These are phyloP conservation scores for Ambrosiella cleistominuta DNA, from an alignment of 2,329 filamentous ascomycete species.

Conservation along the genomic window DNA sequence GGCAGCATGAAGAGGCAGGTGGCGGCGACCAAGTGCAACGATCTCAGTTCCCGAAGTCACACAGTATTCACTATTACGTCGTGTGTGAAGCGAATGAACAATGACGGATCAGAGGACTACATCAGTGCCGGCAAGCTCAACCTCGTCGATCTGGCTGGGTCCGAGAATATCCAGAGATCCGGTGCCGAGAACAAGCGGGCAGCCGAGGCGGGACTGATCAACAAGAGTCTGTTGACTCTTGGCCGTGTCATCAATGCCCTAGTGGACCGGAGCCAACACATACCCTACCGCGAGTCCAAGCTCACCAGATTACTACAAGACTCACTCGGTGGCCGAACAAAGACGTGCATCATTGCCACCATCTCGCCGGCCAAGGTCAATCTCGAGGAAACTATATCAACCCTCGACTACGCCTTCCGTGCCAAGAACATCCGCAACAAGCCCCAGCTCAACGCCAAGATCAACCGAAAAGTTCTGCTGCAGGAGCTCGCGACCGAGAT, in stretches of 20 bases:
- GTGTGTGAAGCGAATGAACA: slow-evolving; percentile 64
- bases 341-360: slow-evolving; percentile 97
- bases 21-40: slow-evolving; percentile 99
- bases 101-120: slow-evolving; percentile 76
- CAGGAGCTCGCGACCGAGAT: slow-evolving; percentile 85
- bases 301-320: slow-evolving; percentile 89
- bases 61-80: slow-evolving; percentile 95
- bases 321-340: slow-evolving; percentile 84
- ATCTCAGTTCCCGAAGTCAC: slow-evolving; percentile 89
- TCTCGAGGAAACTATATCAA: slow-evolving; percentile 94
- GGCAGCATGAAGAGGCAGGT: slow-evolving; percentile 92
- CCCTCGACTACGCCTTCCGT: slow-evolving; percentile 89
- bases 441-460: slow-evolving; percentile 78
- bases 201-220: slow-evolving; percentile 88
- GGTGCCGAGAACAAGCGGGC: slow-evolving; percentile 97
- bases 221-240: slow-evolving; percentile 88
- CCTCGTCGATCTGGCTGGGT: slow-evolving; percentile 87
- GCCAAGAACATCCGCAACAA: slow-evolving; percentile 99
- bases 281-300: slow-evolving; percentile 87
- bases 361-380: slow-evolving; percentile 90
- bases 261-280: slow-evolving; percentile 76
- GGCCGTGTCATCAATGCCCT: slow-evolving; percentile 95
- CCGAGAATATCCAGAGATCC: slow-evolving; percentile 92
- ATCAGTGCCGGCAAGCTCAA: slow-evolving; percentile 88
- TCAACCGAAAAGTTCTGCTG: slow-evolving; percentile 84